These are phyloP conservation scores for Aspergillus ochraceoroseus DNA, from an alignment of 2,329 filamentous ascomycete genomes.

Conservation along the genomic window DNA sequence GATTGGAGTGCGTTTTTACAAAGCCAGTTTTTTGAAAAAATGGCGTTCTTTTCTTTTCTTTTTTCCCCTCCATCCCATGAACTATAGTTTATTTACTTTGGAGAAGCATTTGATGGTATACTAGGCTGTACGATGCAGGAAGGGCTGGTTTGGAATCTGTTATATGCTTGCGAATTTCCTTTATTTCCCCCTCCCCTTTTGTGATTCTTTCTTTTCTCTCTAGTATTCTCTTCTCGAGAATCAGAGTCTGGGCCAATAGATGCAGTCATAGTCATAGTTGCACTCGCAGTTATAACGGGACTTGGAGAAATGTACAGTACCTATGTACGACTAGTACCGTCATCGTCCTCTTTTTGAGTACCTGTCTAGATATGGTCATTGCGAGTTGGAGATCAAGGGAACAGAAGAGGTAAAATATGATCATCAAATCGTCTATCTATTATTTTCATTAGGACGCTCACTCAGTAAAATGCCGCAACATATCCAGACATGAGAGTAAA, in stretches of 20 bases:
- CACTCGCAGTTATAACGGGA: neutral
- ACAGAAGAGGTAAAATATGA: neutral
- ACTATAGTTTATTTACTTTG: too few species aligned
- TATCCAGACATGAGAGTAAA: neutral
- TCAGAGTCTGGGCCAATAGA: too few species aligned
- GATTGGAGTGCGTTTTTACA: neutral
- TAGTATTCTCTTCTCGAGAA: too few species aligned
- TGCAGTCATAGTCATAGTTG: too few species aligned
- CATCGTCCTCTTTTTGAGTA: too few species aligned
- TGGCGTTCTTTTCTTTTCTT: conserved; percentile 1
- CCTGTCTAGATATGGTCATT: too few species aligned
- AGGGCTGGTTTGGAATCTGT: neutral
- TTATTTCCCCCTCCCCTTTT: neutral
- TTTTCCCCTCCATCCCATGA: neutral
- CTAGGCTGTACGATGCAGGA: neutral
- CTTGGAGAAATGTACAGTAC: neutral
- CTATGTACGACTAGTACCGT: too few species aligned
- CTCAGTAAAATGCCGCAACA: neutral
- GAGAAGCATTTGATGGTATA: neutral
- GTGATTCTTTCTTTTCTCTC: neutral
- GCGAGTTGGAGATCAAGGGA: neutral
- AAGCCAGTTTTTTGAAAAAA: neutral
- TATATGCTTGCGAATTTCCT: neutral
- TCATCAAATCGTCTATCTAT: neutral
- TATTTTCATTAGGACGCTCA: neutral